Conservation (phyloP, 495 filamentous ascomycete species). For the Podospora sp. region DNA sequence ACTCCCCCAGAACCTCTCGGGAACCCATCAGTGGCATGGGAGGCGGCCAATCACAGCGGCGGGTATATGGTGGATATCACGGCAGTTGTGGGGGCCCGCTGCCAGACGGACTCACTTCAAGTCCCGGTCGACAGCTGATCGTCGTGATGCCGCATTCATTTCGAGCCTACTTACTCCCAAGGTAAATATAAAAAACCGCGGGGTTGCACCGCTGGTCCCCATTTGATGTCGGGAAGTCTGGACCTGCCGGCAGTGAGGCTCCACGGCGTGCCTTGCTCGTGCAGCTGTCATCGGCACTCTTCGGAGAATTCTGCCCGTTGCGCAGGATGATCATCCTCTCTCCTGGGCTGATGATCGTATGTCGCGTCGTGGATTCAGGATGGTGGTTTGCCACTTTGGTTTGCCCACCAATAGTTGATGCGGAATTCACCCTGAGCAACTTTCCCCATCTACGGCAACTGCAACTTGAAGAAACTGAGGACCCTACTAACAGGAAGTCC, state of each 20-base stretch:
- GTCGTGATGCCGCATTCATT: background rate
- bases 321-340: too few relatives aligned
- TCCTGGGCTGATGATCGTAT: too few relatives aligned
- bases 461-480: too few relatives aligned
- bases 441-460: too few relatives aligned
- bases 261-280: background rate
- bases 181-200: background rate
- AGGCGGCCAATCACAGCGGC: background rate
- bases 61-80: background rate
- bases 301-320: background rate
- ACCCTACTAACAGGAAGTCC: too few relatives aligned
- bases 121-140: background rate
- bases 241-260: background rate
- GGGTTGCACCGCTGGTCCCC: background rate
- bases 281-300: background rate
- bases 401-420: too few relatives aligned
- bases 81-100: background rate
- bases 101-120: background rate
- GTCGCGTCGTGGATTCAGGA: too few relatives aligned
- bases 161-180: background rate
- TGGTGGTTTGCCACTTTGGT: too few relatives aligned
- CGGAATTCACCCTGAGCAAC: too few relatives aligned
- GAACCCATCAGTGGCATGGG: background rate
- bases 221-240: background rate
- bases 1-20: too few relatives aligned